A percentile compares a stretch with the other conserved stretches of the same genome.
Conservation (phyloP, 768 basidiomycete species). For the Trametes villosa region DNA sequence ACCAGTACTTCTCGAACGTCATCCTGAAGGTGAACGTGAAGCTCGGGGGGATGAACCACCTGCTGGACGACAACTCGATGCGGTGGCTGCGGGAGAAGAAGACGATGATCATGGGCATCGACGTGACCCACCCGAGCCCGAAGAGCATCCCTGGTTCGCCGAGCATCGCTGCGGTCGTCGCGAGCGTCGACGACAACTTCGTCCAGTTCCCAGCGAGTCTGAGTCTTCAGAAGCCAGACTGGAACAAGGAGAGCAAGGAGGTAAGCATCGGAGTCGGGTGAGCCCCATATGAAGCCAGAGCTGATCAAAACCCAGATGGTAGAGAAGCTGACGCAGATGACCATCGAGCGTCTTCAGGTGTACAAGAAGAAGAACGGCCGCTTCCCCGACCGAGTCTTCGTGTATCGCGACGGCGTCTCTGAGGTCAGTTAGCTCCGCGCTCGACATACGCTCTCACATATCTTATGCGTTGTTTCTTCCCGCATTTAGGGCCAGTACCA, state of each 20-base stretch:
- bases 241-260: slow-evolving; percentile 43
- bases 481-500: slow-evolving; percentile 71
- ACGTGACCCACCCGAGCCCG: slow-evolving; percentile 81
- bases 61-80: slow-evolving; percentile 58
- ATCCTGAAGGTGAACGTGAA: slow-evolving; percentile 85
- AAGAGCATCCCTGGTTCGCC: slow-evolving; percentile 71
- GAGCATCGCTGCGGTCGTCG: slow-evolving; percentile 84
- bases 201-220: slow-evolving; percentile 81
- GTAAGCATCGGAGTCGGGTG: slow-evolving; percentile 18
- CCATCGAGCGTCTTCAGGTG: slow-evolving; percentile 65
- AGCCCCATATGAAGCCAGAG: background rate
- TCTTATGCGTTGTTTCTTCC: background rate
- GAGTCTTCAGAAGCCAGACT: slow-evolving; percentile 61
- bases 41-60: slow-evolving; percentile 80
- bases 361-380: slow-evolving; percentile 56
- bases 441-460: background rate
- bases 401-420: slow-evolving; percentile 85
- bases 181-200: slow-evolving; percentile 68
- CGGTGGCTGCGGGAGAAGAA: slow-evolving; percentile 65
- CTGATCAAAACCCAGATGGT: slow-evolving; percentile 63
- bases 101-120: slow-evolving; percentile 87
- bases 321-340: slow-evolving; percentile 64
- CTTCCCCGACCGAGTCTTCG: slow-evolving; percentile 69
- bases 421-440: slow-evolving; percentile 55
- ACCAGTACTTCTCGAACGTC: slow-evolving; percentile 84